Evolutionary conservation across 2,329 filamentous ascomycete species (phyloP).

Genomic region (Rosellinia necatrix): DNA sequence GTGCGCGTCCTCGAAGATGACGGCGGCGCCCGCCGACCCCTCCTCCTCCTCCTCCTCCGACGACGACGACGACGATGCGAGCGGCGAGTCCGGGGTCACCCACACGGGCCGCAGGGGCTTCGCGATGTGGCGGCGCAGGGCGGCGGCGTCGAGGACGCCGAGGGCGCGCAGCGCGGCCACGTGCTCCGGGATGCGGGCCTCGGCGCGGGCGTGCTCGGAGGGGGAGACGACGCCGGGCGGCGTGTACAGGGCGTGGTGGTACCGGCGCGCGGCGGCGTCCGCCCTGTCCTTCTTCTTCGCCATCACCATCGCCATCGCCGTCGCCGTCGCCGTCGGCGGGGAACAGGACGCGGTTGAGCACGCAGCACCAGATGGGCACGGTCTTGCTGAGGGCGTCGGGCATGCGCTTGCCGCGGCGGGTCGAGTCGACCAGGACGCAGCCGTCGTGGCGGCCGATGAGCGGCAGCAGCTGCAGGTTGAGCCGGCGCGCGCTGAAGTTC

Average conservation of each 20-base stretch:
- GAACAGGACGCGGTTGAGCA: conserved; percentile 81
- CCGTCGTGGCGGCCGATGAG: conserved; percentile 70
- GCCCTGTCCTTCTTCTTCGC: no score
- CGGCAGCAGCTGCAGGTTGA: conserved; percentile 82
- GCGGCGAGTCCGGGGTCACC: conserved; percentile 71
- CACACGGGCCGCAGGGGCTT: conserved; percentile 80
- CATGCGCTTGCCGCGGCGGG: conserved; percentile 89
- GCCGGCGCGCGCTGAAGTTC: conserved; percentile 81
- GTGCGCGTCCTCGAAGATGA: conserved; percentile 63
- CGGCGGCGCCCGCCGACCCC: no score
- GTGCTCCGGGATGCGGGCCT: conserved; percentile 61
- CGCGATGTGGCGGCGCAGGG: conserved; percentile 59
- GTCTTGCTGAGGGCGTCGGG: conserved; percentile 95
- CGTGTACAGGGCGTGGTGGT: no score
- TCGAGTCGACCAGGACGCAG: conserved; percentile 91
- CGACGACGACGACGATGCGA: conserved; percentile 49
- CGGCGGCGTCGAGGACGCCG: conserved; percentile 60
- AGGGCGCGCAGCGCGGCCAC: conserved; percentile 58
- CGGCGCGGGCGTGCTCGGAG: conserved; percentile 82
- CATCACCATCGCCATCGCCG: no score
- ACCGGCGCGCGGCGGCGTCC: no score
- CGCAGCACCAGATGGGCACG: conserved; percentile 88
- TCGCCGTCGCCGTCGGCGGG: no score
- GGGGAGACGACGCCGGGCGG: conserved; percentile 73
- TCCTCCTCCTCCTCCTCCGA: no score